Base-by-base conservation (phyloP, 2,329 filamentous ascomycete genomes). In the Sporothrix dimorphospora region DNA sequence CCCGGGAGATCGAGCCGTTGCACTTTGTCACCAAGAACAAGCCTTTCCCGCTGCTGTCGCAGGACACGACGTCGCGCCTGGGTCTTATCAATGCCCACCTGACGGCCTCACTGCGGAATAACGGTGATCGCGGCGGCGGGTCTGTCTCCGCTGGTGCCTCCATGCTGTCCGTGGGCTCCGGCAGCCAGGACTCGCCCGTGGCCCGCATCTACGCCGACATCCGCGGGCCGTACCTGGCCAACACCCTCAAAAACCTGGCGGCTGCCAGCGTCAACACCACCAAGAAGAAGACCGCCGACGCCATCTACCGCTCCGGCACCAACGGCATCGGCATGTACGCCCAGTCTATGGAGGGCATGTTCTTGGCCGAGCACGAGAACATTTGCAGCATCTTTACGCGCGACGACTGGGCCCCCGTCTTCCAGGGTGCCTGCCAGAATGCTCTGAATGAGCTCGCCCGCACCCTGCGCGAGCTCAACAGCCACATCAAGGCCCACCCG, bases 261-360 rank as follows among this genome's bases (percentile, higher is more conserved):
- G 90, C 93, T 53, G 95, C 95, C 19, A 97, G 94, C 42, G 85
- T 97, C 79, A 91, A 94, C 84, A 91, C 94, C 66, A 87, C 92
- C 27, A 94, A 93, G 80, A 92, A 93, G 80, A 94, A 93, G 82
- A 90, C 90, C 70, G 87, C 91, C 1, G 93, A 95, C 79, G 92
- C 93, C 2, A 88, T 97, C 11, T 99, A 99, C 81, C 90, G 91
- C 73, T 88, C 92, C 73, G 95, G 94, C 16, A 96, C 93, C 27
- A 98, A 96, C 80, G 95, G 94, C 4, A 97, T 99, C 73, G 91
- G 92, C 2, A 94, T 92, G 47, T 99, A 99, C 79, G 92, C 94
- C 0, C 90, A 91, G 77, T 93, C 92, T 0, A 89, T 99, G 82
- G 94, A 98, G 79, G 92, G 91, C 7, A 90, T 98, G 74, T 95